Percentiles rank a stretch among this genome's conserved stretches.
phyloP scores from a whole-genome alignment of 179 eudicot genomes.

The Actinidia polygama region DNA sequence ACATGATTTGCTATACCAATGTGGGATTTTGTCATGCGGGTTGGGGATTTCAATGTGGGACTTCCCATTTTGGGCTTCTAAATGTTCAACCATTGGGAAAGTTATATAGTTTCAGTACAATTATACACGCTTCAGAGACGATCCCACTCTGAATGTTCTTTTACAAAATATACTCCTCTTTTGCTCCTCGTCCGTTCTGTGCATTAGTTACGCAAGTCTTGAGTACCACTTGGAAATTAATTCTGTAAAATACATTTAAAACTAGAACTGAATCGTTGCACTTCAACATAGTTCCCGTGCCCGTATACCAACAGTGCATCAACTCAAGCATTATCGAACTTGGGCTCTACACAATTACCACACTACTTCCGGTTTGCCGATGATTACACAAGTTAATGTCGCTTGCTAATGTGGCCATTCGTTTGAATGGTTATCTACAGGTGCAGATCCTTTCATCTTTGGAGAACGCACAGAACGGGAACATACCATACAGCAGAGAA shows the following conservation, averaged over 20 bases:
- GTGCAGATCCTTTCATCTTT: conserved; percentile 63
- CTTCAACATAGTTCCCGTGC: background rate
- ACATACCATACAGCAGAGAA: conserved; percentile 64
- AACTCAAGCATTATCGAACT: background rate
- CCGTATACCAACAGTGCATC: background rate
- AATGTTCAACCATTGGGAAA: too few species aligned
- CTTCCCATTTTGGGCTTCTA: too few species aligned
- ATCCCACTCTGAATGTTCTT: too few species aligned
- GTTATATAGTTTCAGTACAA: too few species aligned
- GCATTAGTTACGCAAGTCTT: too few species aligned
- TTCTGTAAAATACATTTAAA: background rate
- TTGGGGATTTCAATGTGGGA: too few species aligned
- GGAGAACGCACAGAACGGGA: conserved; percentile 36
- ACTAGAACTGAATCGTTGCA: background rate
- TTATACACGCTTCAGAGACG: too few species aligned
- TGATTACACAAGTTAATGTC: background rate
- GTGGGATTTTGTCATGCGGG: too few species aligned
- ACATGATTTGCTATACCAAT: too few species aligned
- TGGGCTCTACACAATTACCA: background rate
- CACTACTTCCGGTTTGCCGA: background rate
- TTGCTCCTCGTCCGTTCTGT: too few species aligned
- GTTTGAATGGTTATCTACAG: conserved; percentile 42
- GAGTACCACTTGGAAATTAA: background rate
- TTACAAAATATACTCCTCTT: too few species aligned
- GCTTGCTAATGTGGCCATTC: background rate